Conservation (phyloP, 805 yeast species). For the Pichia pseudocactophila region DNA sequence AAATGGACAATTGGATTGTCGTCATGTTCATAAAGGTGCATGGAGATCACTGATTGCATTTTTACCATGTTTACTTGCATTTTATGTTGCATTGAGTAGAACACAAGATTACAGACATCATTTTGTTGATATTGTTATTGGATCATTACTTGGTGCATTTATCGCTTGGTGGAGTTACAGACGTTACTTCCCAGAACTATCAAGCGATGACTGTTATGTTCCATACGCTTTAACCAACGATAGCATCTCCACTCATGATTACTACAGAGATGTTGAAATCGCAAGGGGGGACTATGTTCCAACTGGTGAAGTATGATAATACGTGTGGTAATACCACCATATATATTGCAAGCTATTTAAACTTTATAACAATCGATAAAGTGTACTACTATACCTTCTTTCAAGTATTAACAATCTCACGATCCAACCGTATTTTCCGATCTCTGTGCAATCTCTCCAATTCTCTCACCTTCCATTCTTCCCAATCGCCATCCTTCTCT, state of each 20-base stretch:
- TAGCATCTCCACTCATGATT: constrained; percentile 2
- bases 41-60: constrained; percentile 52
- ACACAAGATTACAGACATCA: constrained; percentile 94
- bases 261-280: constrained; percentile 9
- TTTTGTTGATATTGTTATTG: constrained; percentile 72
- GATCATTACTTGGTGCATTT: constrained; percentile 55
- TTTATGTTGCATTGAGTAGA: constrained; percentile 72
- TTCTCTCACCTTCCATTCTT: constrained; percentile 29
- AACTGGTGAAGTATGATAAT: constrained; percentile 1
- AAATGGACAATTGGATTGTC: constrained; percentile 47
- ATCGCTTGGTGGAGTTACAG: constrained; percentile 53
- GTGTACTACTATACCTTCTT: no score
- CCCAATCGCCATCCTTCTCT: constrained; percentile 2
- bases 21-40: constrained; percentile 38
- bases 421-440: constrained; percentile 14
- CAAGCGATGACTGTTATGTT: constrained; percentile 29
- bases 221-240: constrained; percentile 26
- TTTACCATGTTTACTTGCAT: constrained; percentile 59
- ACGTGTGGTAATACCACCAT: no score
- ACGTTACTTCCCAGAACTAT: constrained; percentile 40
- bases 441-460: constrained; percentile 26
- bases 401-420: constrained; percentile 20
- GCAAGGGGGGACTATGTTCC: constrained; percentile 7
- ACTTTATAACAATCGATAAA: no score
- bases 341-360: no score